These are phyloP conservation scores for Cladorrhinum sp. DNA, from an alignment of 2,329 filamentous ascomycete genomes.

Conservation along the genomic window DNA sequence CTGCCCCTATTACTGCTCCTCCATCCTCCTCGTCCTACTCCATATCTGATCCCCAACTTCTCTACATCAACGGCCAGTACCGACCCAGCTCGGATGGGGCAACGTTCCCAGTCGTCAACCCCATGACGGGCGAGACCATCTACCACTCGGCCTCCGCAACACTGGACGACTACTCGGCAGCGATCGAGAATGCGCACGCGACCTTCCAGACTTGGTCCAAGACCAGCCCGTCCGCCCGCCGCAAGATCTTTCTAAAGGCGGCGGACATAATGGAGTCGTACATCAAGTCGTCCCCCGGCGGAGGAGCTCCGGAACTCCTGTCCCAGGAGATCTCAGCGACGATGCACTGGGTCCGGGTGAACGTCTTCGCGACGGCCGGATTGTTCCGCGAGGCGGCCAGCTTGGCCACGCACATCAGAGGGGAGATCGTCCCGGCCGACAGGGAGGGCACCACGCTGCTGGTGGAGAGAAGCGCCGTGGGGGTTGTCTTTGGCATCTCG, in stretches of 20 bases:
- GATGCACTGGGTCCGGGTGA: constrained; percentile 35
- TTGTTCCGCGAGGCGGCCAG: constrained; percentile 42
- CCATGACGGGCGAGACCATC: constrained; percentile 45
- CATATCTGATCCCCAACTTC: constrained; percentile 20
- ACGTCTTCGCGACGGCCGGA: constrained; percentile 35
- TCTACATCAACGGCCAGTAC: constrained; percentile 30
- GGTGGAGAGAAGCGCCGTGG: constrained; percentile 64
- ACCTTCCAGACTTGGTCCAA: constrained; percentile 63
- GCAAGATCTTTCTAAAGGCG: constrained; percentile 60
- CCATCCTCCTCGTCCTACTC: background rate
- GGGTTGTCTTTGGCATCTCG: constrained; percentile 66
- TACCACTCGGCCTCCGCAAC: constrained; percentile 54
- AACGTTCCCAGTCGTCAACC: constrained; percentile 30
- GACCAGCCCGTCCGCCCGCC: constrained; percentile 52
- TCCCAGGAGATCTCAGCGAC: constrained; percentile 34
- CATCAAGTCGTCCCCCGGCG: constrained; percentile 40
- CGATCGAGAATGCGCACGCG: constrained; percentile 47
- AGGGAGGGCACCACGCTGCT: constrained; percentile 54
- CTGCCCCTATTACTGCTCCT: background rate
- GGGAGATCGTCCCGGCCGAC: constrained; percentile 36
- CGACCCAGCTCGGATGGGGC: constrained; percentile 22
- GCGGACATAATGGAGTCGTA: constrained; percentile 56
- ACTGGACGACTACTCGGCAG: constrained; percentile 50
- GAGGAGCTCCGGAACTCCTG: constrained; percentile 27
- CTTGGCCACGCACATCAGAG: constrained; percentile 36